Percentiles rank a stretch among this genome's conserved stretches.
phyloP scores from a whole-genome alignment of 495 filamentous ascomycete species.

The Annulohypoxylon nitens region DNA sequence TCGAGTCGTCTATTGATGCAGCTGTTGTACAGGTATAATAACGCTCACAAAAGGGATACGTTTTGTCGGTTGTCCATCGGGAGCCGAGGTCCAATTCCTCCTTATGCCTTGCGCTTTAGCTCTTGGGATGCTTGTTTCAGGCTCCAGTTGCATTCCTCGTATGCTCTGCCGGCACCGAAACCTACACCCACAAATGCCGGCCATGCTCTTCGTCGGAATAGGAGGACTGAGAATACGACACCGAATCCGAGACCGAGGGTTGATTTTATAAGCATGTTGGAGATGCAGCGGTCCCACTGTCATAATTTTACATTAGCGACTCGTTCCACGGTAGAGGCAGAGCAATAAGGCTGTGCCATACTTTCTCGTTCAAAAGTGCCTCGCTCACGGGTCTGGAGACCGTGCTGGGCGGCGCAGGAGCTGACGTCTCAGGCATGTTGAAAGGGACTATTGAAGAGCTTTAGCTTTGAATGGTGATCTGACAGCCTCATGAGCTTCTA shows the following conservation, averaged over 20 bases:
- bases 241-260: conserved; percentile 94
- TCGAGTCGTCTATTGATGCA: conserved; percentile 43
- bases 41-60: conserved; percentile 24
- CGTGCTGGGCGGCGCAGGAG: conserved; percentile 56
- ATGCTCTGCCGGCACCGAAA: conserved; percentile 95
- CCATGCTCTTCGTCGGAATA: conserved; percentile 98
- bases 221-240: conserved; percentile 95
- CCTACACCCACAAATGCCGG: conserved; percentile 92
- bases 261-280: conserved; percentile 94
- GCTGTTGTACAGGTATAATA: conserved; percentile 45
- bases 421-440: conserved; percentile 61
- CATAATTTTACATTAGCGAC: conserved; percentile 39
- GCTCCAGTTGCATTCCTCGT: conserved; percentile 87
- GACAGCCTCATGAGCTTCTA: conserved; percentile 25
- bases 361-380: conserved; percentile 95
- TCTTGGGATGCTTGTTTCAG: conserved; percentile 68
- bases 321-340: conserved; percentile 1
- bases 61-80: conserved; percentile 31
- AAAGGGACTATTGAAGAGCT: conserved; percentile 18
- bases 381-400: conserved; percentile 85
- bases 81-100: conserved; percentile 8
- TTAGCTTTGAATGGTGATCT: conserved; percentile 29
- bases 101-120: conserved; percentile 60
- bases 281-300: conserved; percentile 98
- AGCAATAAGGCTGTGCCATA: conserved; percentile 54